Evolutionary conservation across 1,284 basidiomycete species (phyloP).

Genomic region (Takashimella tepidaria): DNA sequence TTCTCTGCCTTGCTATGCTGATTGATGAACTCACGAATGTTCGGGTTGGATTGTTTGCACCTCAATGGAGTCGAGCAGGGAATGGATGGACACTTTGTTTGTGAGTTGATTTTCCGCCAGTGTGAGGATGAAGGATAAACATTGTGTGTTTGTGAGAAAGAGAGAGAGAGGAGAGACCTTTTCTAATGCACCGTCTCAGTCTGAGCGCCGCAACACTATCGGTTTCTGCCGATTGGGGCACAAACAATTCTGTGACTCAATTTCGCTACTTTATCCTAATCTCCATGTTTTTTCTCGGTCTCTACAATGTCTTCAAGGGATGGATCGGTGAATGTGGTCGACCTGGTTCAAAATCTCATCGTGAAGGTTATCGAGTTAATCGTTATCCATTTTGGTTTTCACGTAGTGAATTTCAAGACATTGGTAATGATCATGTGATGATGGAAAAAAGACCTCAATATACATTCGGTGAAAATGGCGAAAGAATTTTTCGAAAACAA

Average conservation of each 20-base stretch:
- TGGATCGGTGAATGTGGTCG: not conserved
- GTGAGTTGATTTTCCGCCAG: conserved; percentile 11
- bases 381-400: not conserved
- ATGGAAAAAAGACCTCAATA: not conserved
- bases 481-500: not conserved
- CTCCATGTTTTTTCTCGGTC: conserved; percentile 23
- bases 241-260: conserved; percentile 4
- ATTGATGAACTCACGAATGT: conserved; percentile 30
- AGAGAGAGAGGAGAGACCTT: too few species aligned
- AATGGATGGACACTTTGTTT: conserved; percentile 34
- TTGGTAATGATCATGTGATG: not conserved
- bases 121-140: not conserved
- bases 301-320: conserved; percentile 23
- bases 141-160: too few species aligned
- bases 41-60: conserved; percentile 28
- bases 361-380: not conserved
- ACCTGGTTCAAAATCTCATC: not conserved
- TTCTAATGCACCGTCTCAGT: conserved; percentile 7
- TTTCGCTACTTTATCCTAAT: conserved; percentile 22
- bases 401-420: not conserved
- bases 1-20: conserved; percentile 27
- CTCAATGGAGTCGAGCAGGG: conserved; percentile 29
- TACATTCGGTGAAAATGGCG: not conserved
- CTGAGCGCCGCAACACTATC: conserved; percentile 19
- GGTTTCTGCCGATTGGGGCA: conserved; percentile 27